These are phyloP conservation scores for Pyricularia sp. DNA, from an alignment of 2,329 filamentous ascomycete genomes.

Conservation along the genomic window DNA sequence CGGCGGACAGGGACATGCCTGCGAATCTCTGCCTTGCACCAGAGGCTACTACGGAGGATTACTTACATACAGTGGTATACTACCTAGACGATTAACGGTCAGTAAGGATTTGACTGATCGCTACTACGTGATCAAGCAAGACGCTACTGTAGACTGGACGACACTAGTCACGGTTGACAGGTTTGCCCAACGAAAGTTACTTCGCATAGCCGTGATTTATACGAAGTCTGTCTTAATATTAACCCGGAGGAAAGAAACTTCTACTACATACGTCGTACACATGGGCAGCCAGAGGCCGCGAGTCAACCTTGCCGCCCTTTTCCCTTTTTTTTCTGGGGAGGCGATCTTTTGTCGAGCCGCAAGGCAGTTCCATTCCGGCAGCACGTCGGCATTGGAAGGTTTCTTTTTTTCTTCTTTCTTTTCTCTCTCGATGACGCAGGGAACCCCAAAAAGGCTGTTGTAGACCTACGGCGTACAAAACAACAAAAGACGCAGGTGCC, in stretches of 20 bases:
- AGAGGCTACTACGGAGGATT: not conserved
- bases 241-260: not conserved
- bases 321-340: not conserved
- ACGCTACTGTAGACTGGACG: not conserved
- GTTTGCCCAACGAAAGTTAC: not conserved
- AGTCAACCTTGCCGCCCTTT: not conserved
- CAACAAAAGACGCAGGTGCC: not conserved
- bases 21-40: not conserved
- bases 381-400: not conserved
- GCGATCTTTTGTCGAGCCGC: no score
- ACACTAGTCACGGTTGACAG: not conserved
- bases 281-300: not conserved
- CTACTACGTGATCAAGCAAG: not conserved
- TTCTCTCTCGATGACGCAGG: not conserved
- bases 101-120: not conserved
- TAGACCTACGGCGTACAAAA: no score
- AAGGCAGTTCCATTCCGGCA: not conserved
- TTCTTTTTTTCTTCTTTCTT: no score
- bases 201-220: not conserved
- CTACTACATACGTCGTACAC: not conserved
- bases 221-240: not conserved
- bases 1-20: not conserved
- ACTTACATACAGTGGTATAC: no score
- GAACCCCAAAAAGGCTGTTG: not conserved
- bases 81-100: no score